Evolutionary conservation across 1,284 basidiomycete genomes (phyloP).

Genomic region (Puccinia hordei): DNA sequence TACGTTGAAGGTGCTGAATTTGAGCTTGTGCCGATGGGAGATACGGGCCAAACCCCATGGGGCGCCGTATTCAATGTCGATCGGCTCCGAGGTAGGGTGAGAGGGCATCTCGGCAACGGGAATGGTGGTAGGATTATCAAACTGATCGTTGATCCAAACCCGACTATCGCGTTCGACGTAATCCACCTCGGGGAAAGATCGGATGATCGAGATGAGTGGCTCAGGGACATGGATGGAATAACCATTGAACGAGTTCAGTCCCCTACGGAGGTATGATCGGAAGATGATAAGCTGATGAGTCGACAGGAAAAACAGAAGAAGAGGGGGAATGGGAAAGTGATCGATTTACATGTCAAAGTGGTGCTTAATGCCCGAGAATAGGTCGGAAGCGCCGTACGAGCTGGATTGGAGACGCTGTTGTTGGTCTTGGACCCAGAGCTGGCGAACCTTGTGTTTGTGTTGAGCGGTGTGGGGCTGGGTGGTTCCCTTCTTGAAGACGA

Average conservation of each 20-base stretch:
- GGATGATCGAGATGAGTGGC: conserved; percentile 74
- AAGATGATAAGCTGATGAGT: not conserved
- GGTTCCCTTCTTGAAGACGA: conserved; percentile 50
- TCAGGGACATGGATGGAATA: conserved; percentile 83
- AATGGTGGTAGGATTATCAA: conserved; percentile 52
- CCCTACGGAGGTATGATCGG: conserved; percentile 49
- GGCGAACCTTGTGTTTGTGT: conserved; percentile 42
- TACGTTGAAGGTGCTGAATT: conserved; percentile 80
- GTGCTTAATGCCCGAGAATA: conserved; percentile 48
- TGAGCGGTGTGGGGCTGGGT: not conserved
- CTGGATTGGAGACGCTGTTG: conserved; percentile 26
- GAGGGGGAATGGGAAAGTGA: not conserved
- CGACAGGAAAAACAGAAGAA: not conserved
- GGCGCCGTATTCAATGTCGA: conserved; percentile 50
- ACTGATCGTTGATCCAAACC: conserved; percentile 69
- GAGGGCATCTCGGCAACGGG: conserved; percentile 31
- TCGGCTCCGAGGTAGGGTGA: conserved; percentile 1
- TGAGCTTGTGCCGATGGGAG: conserved; percentile 79
- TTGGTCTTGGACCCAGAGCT: conserved; percentile 32
- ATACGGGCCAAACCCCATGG: conserved; percentile 86
- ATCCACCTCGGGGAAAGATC: conserved; percentile 83
- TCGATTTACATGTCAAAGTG: conserved; percentile 45
- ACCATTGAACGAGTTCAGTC: conserved; percentile 65
- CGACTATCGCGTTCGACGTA: conserved; percentile 92
- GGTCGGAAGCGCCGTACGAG: conserved; percentile 20